Conservation (phyloP, 768 basidiomycete genomes). For the Cantharellus anzutake region DNA sequence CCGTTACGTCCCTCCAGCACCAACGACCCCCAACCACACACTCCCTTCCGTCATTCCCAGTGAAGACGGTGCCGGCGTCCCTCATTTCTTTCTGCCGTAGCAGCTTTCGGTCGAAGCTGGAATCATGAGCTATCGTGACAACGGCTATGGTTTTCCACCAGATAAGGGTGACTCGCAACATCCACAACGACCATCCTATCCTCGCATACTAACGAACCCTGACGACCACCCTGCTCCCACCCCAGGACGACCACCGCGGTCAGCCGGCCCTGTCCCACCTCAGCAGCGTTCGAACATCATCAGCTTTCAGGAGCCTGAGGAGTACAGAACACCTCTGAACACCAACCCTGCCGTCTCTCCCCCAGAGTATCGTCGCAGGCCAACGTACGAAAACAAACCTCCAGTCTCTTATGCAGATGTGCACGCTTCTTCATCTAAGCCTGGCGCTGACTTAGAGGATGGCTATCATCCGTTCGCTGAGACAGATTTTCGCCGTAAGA, state of each 20-base stretch:
- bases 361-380: neutral
- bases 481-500: constrained; percentile 41
- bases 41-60: too few relatives aligned
- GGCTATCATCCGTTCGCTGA: neutral
- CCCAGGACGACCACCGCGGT: neutral
- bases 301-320: neutral
- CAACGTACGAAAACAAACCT: neutral
- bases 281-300: neutral
- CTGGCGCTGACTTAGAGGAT: neutral
- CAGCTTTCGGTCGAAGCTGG: too few relatives aligned
- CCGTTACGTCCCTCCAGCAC: too few relatives aligned
- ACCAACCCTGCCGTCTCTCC: neutral
- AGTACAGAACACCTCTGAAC: neutral
- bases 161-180: neutral
- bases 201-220: neutral
- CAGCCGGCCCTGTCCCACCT: neutral
- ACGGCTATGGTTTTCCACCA: neutral
- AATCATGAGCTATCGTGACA: too few relatives aligned
- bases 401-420: neutral
- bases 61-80: too few relatives aligned
- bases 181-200: neutral
- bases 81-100: too few relatives aligned
- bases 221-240: neutral
- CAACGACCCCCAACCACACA: too few relatives aligned
- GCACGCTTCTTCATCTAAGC: neutral